A percentile compares a stretch with the other conserved stretches of the same genome.
phyloP scores from a whole-genome alignment of 1,284 basidiomycete species.

The Paramarasmius palmivorus region DNA sequence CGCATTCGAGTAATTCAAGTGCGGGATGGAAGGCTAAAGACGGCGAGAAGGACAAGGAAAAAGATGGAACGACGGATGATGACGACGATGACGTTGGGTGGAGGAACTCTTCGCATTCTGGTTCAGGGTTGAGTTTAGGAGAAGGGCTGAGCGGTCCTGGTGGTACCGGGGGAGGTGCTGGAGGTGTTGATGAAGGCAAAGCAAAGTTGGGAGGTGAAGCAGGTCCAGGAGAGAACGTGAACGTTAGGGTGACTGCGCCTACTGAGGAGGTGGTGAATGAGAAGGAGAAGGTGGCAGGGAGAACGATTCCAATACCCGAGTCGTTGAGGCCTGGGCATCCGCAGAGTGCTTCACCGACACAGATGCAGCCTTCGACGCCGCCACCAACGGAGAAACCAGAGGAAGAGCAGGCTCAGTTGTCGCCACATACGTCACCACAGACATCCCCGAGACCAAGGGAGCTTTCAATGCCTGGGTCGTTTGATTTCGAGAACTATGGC shows the following conservation, averaged over 20 bases:
- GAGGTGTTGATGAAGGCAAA: neutral
- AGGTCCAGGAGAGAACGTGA: conserved; percentile 27
- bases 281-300: conserved; percentile 15
- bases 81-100: conserved; percentile 31
- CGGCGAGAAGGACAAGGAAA: conserved; percentile 18
- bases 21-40: conserved; percentile 12
- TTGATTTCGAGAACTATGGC: conserved; percentile 7
- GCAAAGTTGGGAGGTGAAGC: conserved; percentile 17
- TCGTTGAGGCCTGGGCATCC: neutral
- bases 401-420: too few species aligned
- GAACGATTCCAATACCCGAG: conserved; percentile 1
- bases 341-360: neutral
- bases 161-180: neutral
- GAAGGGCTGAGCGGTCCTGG: too few species aligned
- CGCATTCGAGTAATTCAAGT: conserved; percentile 5
- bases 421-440: neutral
- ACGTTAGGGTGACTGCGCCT: conserved; percentile 34
- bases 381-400: neutral
- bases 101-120: too few species aligned
- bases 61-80: conserved; percentile 21
- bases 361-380: neutral
- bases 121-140: too few species aligned
- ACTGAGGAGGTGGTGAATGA: conserved; percentile 19
- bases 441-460: neutral
- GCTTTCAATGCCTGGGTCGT: conserved; percentile 10